Conservation (phyloP, 768 basidiomycete species). For the Termitomyces sp. region DNA sequence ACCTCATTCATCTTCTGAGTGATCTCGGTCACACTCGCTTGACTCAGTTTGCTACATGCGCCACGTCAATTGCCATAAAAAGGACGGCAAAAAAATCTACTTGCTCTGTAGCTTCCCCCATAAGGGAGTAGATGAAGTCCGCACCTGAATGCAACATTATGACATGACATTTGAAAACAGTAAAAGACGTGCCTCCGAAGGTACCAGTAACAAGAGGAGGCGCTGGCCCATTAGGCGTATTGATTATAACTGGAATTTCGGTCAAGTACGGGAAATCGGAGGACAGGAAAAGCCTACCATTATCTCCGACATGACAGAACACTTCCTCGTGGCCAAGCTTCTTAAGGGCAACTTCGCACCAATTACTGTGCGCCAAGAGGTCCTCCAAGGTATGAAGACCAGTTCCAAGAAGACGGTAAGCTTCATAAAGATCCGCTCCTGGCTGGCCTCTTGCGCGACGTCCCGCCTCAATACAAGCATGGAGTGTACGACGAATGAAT, state of each 20-base stretch:
- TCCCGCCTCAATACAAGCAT: slow-evolving; percentile 63
- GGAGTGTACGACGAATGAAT: slow-evolving; percentile 57
- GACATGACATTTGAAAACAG: neutral
- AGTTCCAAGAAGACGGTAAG: slow-evolving; percentile 67
- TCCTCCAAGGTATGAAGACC: slow-evolving; percentile 71
- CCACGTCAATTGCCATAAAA: neutral
- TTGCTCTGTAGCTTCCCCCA: slow-evolving; percentile 64
- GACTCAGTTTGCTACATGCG: slow-evolving; percentile 44
- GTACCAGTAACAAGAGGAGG: slow-evolving; percentile 67
- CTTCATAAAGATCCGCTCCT: slow-evolving; percentile 54
- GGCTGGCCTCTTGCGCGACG: slow-evolving; percentile 52
- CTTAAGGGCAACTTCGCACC: slow-evolving; percentile 69
- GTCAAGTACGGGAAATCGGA: neutral
- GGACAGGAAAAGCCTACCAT: slow-evolving; percentile 24
- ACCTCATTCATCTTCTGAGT: slow-evolving; percentile 44
- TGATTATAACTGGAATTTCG: slow-evolving; percentile 29
- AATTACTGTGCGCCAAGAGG: slow-evolving; percentile 74
- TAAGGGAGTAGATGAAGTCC: slow-evolving; percentile 61
- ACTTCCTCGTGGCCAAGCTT: slow-evolving; percentile 67
- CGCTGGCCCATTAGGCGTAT: slow-evolving; percentile 50
- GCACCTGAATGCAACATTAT: slow-evolving; percentile 25
- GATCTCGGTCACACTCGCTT: slow-evolving; percentile 57
- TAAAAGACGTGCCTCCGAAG: slow-evolving; percentile 42
- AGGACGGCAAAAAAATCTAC: slow-evolving; percentile 10
- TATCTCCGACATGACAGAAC: slow-evolving; percentile 77